Evolutionary conservation across 768 basidiomycete species (phyloP), one percentile per base, ranked within the genome.

Genomic region (Leucocoprinus leucothites): DNA sequence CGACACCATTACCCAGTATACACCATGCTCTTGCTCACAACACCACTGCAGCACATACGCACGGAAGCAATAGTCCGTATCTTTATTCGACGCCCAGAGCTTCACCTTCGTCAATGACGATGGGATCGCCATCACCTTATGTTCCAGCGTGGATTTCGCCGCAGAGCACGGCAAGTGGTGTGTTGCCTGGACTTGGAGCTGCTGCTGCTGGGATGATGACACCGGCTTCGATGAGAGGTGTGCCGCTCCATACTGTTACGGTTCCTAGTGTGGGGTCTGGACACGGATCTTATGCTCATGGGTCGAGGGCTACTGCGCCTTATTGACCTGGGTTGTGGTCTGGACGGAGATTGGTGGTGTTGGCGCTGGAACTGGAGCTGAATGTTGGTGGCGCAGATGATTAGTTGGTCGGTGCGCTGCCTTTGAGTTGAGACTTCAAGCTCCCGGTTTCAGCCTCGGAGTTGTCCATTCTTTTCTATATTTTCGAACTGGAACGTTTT

Each of bases 81-180:
- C 54, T 65, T 25, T 69, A 67, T 59, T 52, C 53, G 9, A 58
- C 47, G 9, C 55, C 59, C n/a, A 57, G 43, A 13, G 40, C 38
- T 9, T 38, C 38, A 38, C 38, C 38, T 5, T 34, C 31, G 14
- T 11, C 11, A 6, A 4, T 51, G 24, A 28, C 44, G 18, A 13
- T 56, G 9, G 44, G 61, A 36, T 64, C 67, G 45, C 55, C 70
- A 8, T 64, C 67, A 45, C 56, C 70, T 3, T 73, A 71, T 56
- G 60, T 67, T 19, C 64, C 71, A 14, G 61, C 66, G n/a, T 73
- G 69, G 68, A 59, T 66, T 26, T 53, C 61, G n/a, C 64, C 64
- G 8, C 49, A 58, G 21, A 60, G 54, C 26, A 56, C 59, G 24
- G 57, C 54, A n/a, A 53, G 35, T 18, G 47, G 56, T 28, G 49